Percentiles rank a stretch among this genome's conserved stretches.
Conservation (phyloP, 164 flowering plant species). For the Nelumbo lutea region DNA sequence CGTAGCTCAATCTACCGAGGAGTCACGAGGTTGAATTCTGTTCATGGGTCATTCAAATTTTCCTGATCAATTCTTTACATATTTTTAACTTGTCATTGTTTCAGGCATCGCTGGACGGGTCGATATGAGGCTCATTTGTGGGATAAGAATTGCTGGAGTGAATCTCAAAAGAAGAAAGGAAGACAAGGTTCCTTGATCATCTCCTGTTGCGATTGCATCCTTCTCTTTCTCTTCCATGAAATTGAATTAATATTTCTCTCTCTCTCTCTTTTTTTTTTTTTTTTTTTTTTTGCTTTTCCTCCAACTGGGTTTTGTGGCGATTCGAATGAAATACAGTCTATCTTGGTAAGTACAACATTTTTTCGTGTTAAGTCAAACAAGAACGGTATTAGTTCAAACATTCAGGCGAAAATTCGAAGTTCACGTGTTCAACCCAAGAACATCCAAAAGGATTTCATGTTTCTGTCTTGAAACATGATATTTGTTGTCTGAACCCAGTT, state of each 20-base stretch:
- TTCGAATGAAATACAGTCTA: slow-evolving; percentile 45
- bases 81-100: not conserved
- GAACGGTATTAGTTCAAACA: too few species aligned
- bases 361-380: too few species aligned
- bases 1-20: slow-evolving; percentile 88
- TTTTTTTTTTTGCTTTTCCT: slow-evolving; percentile 1
- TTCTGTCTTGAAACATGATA: too few species aligned
- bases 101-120: slow-evolving; percentile 92
- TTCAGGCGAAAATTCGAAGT: not conserved
- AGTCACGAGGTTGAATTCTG: slow-evolving; percentile 64
- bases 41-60: not conserved
- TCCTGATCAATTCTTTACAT: too few species aligned
- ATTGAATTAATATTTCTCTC: not conserved
- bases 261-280: slow-evolving; percentile 2
- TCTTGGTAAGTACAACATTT: slow-evolving; percentile 49
- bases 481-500: too few species aligned
- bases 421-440: too few species aligned
- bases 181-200: slow-evolving; percentile 56
- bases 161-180: slow-evolving; percentile 85
- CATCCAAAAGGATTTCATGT: too few species aligned
- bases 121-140: slow-evolving; percentile 95
- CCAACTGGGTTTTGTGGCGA: not conserved
- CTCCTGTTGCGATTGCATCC: not conserved
- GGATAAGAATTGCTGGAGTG: slow-evolving; percentile 95
- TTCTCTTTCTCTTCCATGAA: not conserved